A percentile compares a stretch with the other conserved stretches of the same genome.
Evolutionary conservation across 1,139 yeast genomes (phyloP).

Genomic region (Chernovozyma sophiae-reginae): DNA sequence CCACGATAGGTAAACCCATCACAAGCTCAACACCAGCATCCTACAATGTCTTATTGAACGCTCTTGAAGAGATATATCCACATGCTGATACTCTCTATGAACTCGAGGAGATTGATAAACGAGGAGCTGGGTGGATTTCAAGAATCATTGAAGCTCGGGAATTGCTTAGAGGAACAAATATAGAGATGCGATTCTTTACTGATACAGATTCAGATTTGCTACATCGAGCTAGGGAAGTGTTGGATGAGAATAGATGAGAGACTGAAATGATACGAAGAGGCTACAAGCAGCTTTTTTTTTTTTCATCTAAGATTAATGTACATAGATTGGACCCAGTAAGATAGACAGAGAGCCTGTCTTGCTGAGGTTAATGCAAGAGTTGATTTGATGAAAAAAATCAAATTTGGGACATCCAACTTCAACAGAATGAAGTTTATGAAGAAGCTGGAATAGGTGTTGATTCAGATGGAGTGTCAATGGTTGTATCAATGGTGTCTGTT

Average conservation of each 20-base stretch:
- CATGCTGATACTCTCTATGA: conserved; percentile 18
- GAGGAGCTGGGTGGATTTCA: conserved; percentile 48
- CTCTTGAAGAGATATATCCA: conserved; percentile 5
- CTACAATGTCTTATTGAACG: not conserved
- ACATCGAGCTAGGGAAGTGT: conserved; percentile 9
- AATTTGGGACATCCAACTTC: no score
- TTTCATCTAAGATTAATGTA: not conserved
- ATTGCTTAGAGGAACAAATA: conserved; percentile 35
- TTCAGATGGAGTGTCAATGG: no score
- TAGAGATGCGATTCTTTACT: conserved; percentile 32
- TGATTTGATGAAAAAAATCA: no score
- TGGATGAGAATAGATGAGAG: not conserved
- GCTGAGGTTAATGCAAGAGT: no score
- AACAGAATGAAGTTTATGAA: no score
- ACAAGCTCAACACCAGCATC: not conserved
- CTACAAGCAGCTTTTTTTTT: not conserved
- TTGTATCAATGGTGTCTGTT: no score
- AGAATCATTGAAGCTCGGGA: conserved; percentile 36
- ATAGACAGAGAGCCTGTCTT: no score
- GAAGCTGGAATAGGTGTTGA: no score
- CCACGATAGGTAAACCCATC: conserved; percentile 5
- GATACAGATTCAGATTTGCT: conserved; percentile 37
- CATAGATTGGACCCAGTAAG: not conserved
- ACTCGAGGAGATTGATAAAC: conserved; percentile 39
- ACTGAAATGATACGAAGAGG: not conserved